Conservation (phyloP, 2,329 filamentous ascomycete genomes). For the Eurotiales sp. region DNA sequence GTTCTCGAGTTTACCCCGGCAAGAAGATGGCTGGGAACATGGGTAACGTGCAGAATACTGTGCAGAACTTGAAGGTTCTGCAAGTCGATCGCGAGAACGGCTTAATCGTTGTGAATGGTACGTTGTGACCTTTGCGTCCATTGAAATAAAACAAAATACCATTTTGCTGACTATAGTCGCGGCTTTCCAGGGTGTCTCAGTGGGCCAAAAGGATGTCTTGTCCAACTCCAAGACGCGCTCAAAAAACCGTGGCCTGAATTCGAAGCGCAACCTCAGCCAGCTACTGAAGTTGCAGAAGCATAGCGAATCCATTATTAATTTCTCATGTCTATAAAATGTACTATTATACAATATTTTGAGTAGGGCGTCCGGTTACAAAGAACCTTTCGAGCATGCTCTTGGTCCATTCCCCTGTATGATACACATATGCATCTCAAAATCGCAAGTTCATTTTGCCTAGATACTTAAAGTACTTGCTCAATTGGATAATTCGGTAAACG, state of each 20-base stretch:
- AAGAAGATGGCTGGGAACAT: constrained; percentile 98
- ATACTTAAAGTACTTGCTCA: constrained; percentile 27
- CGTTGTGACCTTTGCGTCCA: constrained; percentile 9
- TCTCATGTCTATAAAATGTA: constrained; percentile 28
- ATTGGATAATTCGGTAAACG: constrained; percentile 54
- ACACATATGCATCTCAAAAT: background rate
- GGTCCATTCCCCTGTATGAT: constrained; percentile 4
- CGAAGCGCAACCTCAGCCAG: constrained; percentile 8
- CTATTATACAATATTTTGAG: constrained; percentile 30
- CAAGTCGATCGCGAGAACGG: constrained; percentile 84
- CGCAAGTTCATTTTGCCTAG: background rate
- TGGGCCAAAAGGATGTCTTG: constrained; percentile 80
- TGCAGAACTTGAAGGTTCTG: constrained; percentile 87
- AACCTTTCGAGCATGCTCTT: constrained; percentile 8
- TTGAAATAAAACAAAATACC: no score
- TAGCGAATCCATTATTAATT: constrained; percentile 14
- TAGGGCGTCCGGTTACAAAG: constrained; percentile 4
- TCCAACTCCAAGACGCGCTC: constrained; percentile 84
- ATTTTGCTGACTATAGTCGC: background rate
- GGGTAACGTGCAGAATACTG: constrained; percentile 82
- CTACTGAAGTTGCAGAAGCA: constrained; percentile 3
- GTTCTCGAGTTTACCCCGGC: constrained; percentile 86
- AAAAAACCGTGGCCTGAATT: constrained; percentile 73
- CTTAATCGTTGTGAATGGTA: constrained; percentile 81
- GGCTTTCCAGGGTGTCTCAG: constrained; percentile 60